Conservation (phyloP, 352 stramenopile species). For the Globisporangium spinosum region DNA sequence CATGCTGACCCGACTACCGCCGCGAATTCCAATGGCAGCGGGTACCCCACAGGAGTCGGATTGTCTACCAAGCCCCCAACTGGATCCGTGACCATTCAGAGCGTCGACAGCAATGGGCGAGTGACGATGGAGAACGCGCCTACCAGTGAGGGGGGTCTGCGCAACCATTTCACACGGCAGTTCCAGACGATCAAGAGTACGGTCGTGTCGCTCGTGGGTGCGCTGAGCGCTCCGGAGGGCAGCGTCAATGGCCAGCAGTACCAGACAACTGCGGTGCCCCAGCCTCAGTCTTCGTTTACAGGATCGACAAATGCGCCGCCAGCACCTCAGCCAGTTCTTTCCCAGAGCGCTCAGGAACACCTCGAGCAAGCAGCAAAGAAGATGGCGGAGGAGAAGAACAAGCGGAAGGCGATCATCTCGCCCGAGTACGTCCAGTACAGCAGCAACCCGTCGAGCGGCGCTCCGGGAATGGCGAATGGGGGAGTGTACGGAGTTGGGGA, state of each 20-base stretch:
- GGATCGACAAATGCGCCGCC: neutral
- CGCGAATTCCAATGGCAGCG: slow-evolving; percentile 2
- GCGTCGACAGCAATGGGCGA: slow-evolving; percentile 2
- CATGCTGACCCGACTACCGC: slow-evolving; percentile 36
- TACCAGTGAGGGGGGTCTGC: slow-evolving; percentile 22
- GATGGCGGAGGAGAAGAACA: slow-evolving; percentile 69
- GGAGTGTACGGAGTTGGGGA: slow-evolving; percentile 13
- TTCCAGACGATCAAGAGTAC: slow-evolving; percentile 51
- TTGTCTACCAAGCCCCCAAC: slow-evolving; percentile 27
- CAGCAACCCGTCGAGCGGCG: slow-evolving; percentile 13
- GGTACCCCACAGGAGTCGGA: neutral
- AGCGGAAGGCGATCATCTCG: slow-evolving; percentile 78
- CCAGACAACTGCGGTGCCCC: neutral
- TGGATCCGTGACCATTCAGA: slow-evolving; percentile 8
- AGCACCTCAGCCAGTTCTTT: slow-evolving; percentile 8
- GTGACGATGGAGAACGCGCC: slow-evolving; percentile 10
- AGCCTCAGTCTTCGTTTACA: neutral
- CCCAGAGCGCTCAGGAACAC: slow-evolving; percentile 40
- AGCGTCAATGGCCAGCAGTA: slow-evolving; percentile 1
- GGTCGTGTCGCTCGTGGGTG: slow-evolving; percentile 41
- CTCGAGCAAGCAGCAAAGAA: slow-evolving; percentile 38
- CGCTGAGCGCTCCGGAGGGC: slow-evolving; percentile 22
- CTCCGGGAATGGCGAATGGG: neutral
- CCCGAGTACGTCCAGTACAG: slow-evolving; percentile 81
- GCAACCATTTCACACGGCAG: slow-evolving; percentile 36